Evolutionary conservation across 768 basidiomycete species (phyloP), one percentile per base, ranked within the genome.

Genomic region (Lactarius trivialis): DNA sequence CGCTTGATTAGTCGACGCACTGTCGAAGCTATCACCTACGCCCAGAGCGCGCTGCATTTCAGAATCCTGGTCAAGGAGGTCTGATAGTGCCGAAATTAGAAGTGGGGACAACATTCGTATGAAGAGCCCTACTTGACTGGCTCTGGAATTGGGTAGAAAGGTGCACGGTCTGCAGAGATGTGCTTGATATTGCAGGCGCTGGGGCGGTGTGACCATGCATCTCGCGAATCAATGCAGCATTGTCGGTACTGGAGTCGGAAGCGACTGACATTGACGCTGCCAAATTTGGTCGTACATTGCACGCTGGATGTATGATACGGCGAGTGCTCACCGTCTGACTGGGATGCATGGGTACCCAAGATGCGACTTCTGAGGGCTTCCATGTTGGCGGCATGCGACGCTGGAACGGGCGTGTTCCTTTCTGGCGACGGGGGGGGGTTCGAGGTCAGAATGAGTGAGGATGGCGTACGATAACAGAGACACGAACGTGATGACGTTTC

Each of bases 31-130:
- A 32, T 67, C 67, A 17, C n/a, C 32, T 36, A 33, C 55, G 36
- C 67, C 67, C 58, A 67, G 60, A 45, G 56, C 65, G 3, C 67
- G 64, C 30, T 67, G 61, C 67, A 67, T 67, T 39, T 66, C 65
- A 0, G 67, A 66, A 37, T 67, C 67, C 19, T 66, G 58, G 33
- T 67, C 67, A n/a, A 67, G 61, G n/a, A 67, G 67, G 56, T 67
- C 67, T 67, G 51, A 28, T 36, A 45, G 24, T 2, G 11, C 14
- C 15, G 36, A 49, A 5, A 52, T 58, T 3, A 56, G 53, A 12
- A 28, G 19, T 30, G 33, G 26, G 11, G 54, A 36, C 17, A 26
- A 8, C 30, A 24, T 30, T 15, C 12, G 17, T 21, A 36, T 21
- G 21, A 30, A 32, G 7, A 26, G 3, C 58, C 30, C 17, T 56